Base-by-base conservation (phyloP, 768 basidiomycete species). In the Lenzites betulinus region DNA sequence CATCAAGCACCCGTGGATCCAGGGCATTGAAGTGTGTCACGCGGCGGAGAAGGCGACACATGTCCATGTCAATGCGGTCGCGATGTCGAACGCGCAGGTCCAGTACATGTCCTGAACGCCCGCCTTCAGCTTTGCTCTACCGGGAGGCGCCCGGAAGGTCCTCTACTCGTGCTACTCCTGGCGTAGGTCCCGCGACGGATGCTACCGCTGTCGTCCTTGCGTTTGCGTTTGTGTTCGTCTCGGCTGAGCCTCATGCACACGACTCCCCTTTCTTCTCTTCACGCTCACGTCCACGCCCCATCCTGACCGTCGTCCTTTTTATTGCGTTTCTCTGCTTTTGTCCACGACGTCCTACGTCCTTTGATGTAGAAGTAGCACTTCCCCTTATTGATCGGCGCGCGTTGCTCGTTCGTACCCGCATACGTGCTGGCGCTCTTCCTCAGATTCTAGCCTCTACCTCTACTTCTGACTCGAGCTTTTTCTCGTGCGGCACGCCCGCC, bases 11-110 rank as follows among this genome's bases (percentile, higher is more conserved):
- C 66, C 85, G 59, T 98, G 95, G 95, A 76, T 96, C 54, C 75
- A 83, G 75, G 72, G 79, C 30, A 90, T 97, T 64, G 90, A 95
- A 76, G 85, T 95, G 15, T 97, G 94, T 73, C 83, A 89, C 74
- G 78, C 81, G 54, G 83, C 81, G 43, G 68, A 77, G 59, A 78
- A 81, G 61, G 86, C 92, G 60, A 80, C 77, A 35, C 92, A 93
- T 75, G 80, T 90, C 46, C 92, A 93, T 74, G 66, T 66, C 35
- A 68, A 69, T 38, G 70, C 70, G 22, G 77, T 81, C 74, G 87
- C 87, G 43, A 78, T 81, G 71, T 81, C 85, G 62, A 79, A 87
- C 75, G 81, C 81, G 36, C 76, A 76, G 70, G 77, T 79, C 36
- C 81, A 86, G 68, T 56, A 77, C 30, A 44, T 68, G 22, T 53